A percentile compares a stretch with the other conserved stretches of the same genome.
Evolutionary conservation across 805 yeast species (phyloP).

Genomic region (Deakozyma indianensis): DNA sequence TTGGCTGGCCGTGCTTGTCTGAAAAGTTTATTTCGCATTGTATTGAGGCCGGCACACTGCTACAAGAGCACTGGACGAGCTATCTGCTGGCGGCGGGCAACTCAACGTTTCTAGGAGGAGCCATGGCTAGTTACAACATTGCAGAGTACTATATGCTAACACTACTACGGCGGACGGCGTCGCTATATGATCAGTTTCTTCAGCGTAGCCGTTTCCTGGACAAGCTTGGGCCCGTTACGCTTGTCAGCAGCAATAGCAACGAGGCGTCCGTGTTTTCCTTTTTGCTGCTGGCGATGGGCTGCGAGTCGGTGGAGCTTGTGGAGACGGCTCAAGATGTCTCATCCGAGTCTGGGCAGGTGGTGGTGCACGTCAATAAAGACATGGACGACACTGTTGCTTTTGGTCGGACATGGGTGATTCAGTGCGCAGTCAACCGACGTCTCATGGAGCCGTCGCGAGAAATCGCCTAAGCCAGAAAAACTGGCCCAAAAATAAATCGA

Average conservation of each 20-base stretch:
- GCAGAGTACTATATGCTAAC: background rate
- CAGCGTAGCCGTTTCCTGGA: background rate
- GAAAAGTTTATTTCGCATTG: slow-evolving; percentile 41
- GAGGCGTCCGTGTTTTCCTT: background rate
- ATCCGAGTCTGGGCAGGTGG: background rate
- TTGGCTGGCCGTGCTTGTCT: slow-evolving; percentile 79
- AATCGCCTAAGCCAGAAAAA: no score
- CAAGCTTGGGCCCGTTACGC: background rate
- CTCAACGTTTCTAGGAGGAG: slow-evolving; percentile 26
- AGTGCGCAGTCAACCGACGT: background rate
- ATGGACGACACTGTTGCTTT: background rate
- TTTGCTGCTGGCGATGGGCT: background rate
- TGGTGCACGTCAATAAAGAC: background rate
- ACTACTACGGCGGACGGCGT: background rate
- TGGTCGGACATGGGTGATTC: background rate
- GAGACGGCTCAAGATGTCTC: background rate
- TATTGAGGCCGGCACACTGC: slow-evolving; percentile 17
- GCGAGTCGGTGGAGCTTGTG: background rate
- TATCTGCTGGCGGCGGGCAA: slow-evolving; percentile 65
- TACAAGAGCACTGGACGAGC: slow-evolving; percentile 28
- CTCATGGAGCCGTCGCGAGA: no score
- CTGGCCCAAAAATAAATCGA: no score
- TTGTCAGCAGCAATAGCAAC: background rate
- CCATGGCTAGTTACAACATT: background rate
- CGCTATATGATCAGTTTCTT: background rate